These are phyloP conservation scores for Euphrasia confusa DNA, from an alignment of 257 asterid genomes.

Conservation along the genomic window DNA sequence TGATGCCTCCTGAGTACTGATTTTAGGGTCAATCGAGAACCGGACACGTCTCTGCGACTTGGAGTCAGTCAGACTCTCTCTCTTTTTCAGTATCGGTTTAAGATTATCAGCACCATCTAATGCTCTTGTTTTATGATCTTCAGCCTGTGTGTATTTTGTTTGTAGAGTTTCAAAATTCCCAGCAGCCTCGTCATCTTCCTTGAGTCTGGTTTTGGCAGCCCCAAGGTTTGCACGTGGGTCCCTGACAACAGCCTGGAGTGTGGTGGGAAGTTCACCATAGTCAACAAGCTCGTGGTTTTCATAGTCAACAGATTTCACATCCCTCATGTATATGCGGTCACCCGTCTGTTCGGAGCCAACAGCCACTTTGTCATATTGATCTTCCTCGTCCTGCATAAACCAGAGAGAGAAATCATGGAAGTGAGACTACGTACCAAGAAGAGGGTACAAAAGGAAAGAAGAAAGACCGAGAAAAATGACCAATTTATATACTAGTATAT, in stretches of 20 bases:
- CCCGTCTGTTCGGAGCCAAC: conserved; percentile 40
- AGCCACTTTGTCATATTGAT: conserved; percentile 78
- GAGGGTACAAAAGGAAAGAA: neutral
- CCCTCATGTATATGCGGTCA: conserved; percentile 49
- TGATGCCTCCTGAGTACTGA: conserved; percentile 22
- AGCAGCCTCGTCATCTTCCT: conserved; percentile 77
- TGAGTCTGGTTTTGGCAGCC: conserved; percentile 71
- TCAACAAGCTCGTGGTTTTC: conserved; percentile 32
- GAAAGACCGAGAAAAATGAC: neutral
- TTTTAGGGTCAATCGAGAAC: conserved; percentile 33
- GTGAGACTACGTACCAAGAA: neutral
- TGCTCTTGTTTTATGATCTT: conserved; percentile 25
- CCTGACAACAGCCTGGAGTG: conserved; percentile 34
- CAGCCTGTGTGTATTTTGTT: conserved; percentile 16
- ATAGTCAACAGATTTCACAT: conserved; percentile 42
- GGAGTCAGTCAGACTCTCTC: conserved; percentile 34
- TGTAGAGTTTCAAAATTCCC: conserved; percentile 36
- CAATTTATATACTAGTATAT: neutral
- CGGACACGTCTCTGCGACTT: conserved; percentile 65
- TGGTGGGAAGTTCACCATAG: conserved; percentile 46
- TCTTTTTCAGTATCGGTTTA: conserved; percentile 61
- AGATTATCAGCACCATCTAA: conserved; percentile 27
- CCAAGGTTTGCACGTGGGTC: conserved; percentile 82
- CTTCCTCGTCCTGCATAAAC: conserved; percentile 77
- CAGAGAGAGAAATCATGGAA: conserved; percentile 6